Base-by-base conservation (phyloP, 345 rosid species). In the Draba incana region DNA sequence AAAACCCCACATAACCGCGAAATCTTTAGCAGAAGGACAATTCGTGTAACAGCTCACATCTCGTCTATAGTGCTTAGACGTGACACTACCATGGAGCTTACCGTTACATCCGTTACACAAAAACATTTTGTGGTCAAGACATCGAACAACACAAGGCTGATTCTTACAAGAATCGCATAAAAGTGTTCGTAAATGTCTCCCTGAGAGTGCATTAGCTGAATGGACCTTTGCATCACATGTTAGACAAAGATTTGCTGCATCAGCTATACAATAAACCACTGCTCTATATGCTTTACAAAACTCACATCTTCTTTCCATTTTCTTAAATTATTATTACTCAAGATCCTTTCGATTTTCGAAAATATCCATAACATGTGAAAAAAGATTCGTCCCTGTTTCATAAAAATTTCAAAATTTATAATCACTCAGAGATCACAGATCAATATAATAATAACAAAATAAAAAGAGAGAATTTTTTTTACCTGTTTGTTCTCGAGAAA, bases 201-300 rank as follows among this genome's bases (percentile, higher is more conserved):
- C 78, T 2, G 92, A 89, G 62, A 92, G 85, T 57, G 95, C 79
- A 70, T 89, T 92, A 44, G 97, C 95, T 31, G 97, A 92, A 81
- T 92, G 98, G 47, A 92, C 88, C 77, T 84, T 89, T 0, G 88
- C 84, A 67, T 92, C 98, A 62, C 98, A 89, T 13, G 88, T 81
- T 49, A 92, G 82, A 73, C 98, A 92, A 55, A 92, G 86, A 71
- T 62, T 84, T 9, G 97, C 97, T 16, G 85, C 82, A 75, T 92
- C 98, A n/a, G 98, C 84, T 63, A 82, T 84, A 64, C 96, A 92
- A 64, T 88, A 88, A 69, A 88, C 84, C 23, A 88, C 81, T 3
- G 97, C 86, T 82, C 87, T 88, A 68, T 74, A 80, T 9, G 77
- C 83, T 41, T 46, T 78, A 82, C 97, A 92, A 76, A 88, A 88